Conservation (phyloP, 2,329 filamentous ascomycete genomes). For the Alternaria dauci region DNA sequence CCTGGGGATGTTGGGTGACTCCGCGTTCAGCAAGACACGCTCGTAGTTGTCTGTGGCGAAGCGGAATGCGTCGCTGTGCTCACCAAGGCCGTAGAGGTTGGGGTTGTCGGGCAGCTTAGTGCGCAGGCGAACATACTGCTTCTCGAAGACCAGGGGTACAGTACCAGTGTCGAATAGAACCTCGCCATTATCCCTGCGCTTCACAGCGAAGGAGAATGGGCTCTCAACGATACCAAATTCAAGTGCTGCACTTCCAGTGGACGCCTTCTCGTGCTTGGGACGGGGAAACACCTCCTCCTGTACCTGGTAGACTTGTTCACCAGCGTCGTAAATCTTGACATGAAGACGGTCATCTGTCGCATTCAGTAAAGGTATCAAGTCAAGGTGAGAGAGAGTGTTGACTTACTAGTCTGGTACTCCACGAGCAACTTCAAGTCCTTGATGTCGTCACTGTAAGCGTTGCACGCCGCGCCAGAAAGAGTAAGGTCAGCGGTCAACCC, state of each 20-base stretch:
- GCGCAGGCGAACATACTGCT: conserved; percentile 77
- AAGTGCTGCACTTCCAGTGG: conserved; percentile 55
- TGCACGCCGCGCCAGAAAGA: conserved; percentile 72
- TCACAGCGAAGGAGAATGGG: conserved; percentile 75
- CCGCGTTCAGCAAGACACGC: conserved; percentile 74
- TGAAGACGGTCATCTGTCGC: conserved; percentile 70
- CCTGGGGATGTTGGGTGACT: conserved; percentile 68
- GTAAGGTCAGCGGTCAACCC: conserved; percentile 74
- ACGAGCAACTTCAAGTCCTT: conserved; percentile 65
- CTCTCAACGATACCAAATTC: conserved; percentile 62
- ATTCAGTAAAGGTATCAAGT: conserved; percentile 17
- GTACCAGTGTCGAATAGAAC: conserved; percentile 75
- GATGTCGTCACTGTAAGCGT: conserved; percentile 67
- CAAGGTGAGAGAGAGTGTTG: not conserved
- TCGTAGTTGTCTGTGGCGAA: conserved; percentile 73
- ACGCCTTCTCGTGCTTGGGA: conserved; percentile 55
- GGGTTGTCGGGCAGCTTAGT: conserved; percentile 74
- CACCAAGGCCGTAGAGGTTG: conserved; percentile 80
- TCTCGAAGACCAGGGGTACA: conserved; percentile 74
- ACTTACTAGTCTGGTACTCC: conserved; percentile 67
- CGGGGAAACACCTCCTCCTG: conserved; percentile 73
- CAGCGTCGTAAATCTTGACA: conserved; percentile 75
- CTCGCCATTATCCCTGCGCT: conserved; percentile 64
- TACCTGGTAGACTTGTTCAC: conserved; percentile 76
- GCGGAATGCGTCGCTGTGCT: conserved; percentile 75